These are phyloP conservation scores for Macaranga tanarius DNA, from an alignment of 441 rosid genomes.

Conservation along the genomic window DNA sequence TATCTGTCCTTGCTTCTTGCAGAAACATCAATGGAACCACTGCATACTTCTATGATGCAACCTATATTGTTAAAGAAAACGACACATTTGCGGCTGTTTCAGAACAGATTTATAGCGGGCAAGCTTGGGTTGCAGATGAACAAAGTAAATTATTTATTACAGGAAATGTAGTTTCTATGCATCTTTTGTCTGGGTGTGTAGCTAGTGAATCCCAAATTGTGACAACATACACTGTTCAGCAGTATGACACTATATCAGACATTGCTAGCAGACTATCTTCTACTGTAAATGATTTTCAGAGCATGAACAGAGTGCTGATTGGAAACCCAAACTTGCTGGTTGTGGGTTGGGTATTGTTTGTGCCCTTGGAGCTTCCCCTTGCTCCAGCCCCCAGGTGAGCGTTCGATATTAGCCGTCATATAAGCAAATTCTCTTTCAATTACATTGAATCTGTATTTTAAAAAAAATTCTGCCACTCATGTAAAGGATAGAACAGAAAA, in stretches of 20 bases:
- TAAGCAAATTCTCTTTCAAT: too few relatives aligned
- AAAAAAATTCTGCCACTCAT: too few relatives aligned
- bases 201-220: slow-evolving; percentile 33
- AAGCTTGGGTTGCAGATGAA: slow-evolving; percentile 46
- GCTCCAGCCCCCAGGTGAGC: slow-evolving; percentile 32
- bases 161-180: slow-evolving; percentile 29
- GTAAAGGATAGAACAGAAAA: too few relatives aligned
- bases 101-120: slow-evolving; percentile 36
- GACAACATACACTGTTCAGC: slow-evolving; percentile 57
- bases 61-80: slow-evolving; percentile 25
- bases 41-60: slow-evolving; percentile 44
- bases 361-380: slow-evolving; percentile 36
- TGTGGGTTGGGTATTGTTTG: slow-evolving; percentile 48
- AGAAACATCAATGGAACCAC: slow-evolving; percentile 25
- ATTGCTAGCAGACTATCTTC: slow-evolving; percentile 39
- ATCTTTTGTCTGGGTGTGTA: slow-evolving; percentile 52
- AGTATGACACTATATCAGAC: slow-evolving; percentile 35
- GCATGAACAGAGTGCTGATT: slow-evolving; percentile 34
- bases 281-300: slow-evolving; percentile 27
- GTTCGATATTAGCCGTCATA: background rate
- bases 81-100: slow-evolving; percentile 43
- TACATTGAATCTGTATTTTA: too few relatives aligned
- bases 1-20: slow-evolving; percentile 53
- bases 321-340: slow-evolving; percentile 26
- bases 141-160: slow-evolving; percentile 22